Evolutionary conservation across 148 eudicot species (phyloP).

Genomic region (Salicornia ramosissima): DNA sequence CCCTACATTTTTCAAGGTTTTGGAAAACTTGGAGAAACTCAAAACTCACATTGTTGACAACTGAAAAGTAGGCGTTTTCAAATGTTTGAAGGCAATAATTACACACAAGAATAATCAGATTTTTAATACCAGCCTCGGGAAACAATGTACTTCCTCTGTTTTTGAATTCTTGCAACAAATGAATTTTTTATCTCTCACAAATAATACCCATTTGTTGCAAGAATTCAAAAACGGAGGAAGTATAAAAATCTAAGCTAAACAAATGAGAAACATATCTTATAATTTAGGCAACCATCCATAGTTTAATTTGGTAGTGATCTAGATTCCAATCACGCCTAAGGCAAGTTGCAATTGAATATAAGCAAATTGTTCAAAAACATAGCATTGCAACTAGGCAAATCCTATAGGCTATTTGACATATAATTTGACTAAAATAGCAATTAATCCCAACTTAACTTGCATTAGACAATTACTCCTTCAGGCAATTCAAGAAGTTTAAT

Average conservation of each 20-base stretch:
- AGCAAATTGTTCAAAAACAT: neutral
- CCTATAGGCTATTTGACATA: too few relatives aligned
- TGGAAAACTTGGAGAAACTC: too few relatives aligned
- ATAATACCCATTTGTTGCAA: too few relatives aligned
- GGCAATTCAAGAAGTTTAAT: neutral
- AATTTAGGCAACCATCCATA: neutral
- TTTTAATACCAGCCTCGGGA: too few relatives aligned
- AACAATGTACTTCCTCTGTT: too few relatives aligned
- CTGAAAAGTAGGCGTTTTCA: too few relatives aligned
- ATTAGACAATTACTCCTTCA: conserved; percentile 11
- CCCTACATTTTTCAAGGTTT: too few relatives aligned
- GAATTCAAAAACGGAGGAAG: too few relatives aligned
- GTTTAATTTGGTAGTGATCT: neutral
- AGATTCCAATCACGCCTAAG: neutral
- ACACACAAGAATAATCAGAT: neutral
- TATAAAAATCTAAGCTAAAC: neutral
- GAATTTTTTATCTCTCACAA: too few relatives aligned
- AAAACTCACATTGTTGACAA: too few relatives aligned
- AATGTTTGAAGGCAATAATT: neutral
- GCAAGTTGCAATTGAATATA: conserved; percentile 8
- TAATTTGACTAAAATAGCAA: conserved; percentile 6
- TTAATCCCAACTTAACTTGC: conserved; percentile 3
- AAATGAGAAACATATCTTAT: neutral
- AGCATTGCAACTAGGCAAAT: conserved; percentile 4
- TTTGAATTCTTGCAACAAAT: too few relatives aligned